Percentiles rank a stretch among this genome's conserved stretches.
Conservation (phyloP, 177 flowering plant genomes). For the Telopea speciosissima region DNA sequence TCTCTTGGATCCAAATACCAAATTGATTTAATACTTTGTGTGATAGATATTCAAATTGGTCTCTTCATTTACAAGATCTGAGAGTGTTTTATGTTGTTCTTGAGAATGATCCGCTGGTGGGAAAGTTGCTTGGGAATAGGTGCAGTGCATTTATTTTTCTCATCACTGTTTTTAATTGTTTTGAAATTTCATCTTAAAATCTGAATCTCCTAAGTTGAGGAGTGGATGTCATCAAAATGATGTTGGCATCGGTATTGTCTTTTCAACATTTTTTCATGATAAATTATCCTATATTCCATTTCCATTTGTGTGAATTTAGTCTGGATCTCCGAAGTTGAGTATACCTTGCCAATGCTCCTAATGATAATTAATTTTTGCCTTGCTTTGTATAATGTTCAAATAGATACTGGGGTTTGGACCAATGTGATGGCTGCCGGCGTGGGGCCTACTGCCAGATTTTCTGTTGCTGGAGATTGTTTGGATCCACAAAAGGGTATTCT, state of each 20-base stretch:
- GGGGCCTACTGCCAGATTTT: conserved; percentile 92
- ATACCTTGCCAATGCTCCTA: not conserved
- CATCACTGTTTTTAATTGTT: too few species aligned
- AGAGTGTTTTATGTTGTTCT: too few species aligned
- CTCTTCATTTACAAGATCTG: too few species aligned
- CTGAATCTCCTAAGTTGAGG: not conserved
- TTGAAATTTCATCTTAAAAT: not conserved
- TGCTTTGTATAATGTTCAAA: conserved; percentile 3
- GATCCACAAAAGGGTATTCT: conserved; percentile 57
- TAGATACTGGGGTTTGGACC: conserved; percentile 79
- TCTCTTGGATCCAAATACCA: too few species aligned
- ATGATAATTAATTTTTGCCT: not conserved
- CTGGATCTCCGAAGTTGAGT: too few species aligned
- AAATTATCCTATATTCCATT: not conserved
- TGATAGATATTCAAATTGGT: too few species aligned
- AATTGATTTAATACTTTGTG: too few species aligned
- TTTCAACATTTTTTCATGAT: not conserved
- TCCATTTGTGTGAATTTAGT: too few species aligned
- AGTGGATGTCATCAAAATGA: not conserved
- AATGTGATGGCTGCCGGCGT: conserved; percentile 53
- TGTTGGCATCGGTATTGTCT: not conserved
- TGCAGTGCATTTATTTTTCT: too few species aligned
- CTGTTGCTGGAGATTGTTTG: conserved; percentile 85
- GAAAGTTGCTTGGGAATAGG: too few species aligned
- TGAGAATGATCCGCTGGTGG: too few species aligned